phyloP scores from a whole-genome alignment of 352 stramenopile genomes.

The Pythium graminicola region DNA sequence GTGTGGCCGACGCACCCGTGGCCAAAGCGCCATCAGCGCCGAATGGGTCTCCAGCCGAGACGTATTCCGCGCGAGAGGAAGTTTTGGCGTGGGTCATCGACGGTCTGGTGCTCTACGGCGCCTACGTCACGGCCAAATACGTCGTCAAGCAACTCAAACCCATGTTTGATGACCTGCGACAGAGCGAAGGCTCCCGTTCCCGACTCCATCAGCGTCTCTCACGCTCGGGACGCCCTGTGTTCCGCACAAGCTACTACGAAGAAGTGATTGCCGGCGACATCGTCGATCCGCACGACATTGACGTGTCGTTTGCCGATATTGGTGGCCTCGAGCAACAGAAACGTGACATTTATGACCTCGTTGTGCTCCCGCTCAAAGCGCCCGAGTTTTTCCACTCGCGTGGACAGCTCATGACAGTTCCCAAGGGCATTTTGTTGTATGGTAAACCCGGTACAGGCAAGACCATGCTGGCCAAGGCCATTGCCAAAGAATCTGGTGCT shows the following conservation, averaged over 20 bases:
- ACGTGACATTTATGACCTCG: constrained; percentile 99
- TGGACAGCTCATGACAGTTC: constrained; percentile 99
- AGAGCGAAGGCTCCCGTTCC: constrained; percentile 50
- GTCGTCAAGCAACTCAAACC: constrained; percentile 81
- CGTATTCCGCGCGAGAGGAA: constrained; percentile 38
- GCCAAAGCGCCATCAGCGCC: background rate
- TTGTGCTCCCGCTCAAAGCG: constrained; percentile 97
- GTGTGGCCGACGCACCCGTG: constrained; percentile 20
- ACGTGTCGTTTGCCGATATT: constrained; percentile 99
- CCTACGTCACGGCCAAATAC: constrained; percentile 79
- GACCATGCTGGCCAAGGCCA: constrained; percentile 97
- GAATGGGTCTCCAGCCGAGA: constrained; percentile 14
- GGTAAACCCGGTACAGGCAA: constrained; percentile 98
- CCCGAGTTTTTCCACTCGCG: constrained; percentile 98
- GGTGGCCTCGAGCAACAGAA: constrained; percentile 98
- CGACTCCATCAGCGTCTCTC: constrained; percentile 70
- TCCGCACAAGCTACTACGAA: constrained; percentile 85
- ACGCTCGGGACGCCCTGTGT: constrained; percentile 52
- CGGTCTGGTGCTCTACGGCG: constrained; percentile 74
- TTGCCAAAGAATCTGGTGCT: constrained; percentile 98
- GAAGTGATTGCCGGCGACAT: constrained; percentile 92
- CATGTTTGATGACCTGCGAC: constrained; percentile 75
- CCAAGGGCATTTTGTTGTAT: constrained; percentile 98
- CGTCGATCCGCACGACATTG: constrained; percentile 91
- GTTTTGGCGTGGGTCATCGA: constrained; percentile 70